These are phyloP conservation scores for Penicillium decumbens DNA, from an alignment of 2,329 filamentous ascomycete genomes.

Conservation along the genomic window DNA sequence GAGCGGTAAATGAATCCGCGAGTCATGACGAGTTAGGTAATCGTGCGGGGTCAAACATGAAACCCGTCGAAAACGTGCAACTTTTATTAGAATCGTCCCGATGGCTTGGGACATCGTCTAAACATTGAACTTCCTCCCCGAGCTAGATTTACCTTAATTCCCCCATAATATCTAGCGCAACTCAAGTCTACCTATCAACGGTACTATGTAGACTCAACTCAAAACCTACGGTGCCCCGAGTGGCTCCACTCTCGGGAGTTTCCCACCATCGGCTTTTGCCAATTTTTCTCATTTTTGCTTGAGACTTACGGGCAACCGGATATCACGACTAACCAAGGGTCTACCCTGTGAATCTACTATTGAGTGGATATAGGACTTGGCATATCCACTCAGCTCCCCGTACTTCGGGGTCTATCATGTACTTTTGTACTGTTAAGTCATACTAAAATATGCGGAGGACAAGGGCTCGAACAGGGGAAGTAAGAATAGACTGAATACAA, in stretches of 20 bases:
- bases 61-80: too few species aligned
- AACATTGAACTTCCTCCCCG: not conserved
- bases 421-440: not conserved
- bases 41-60: not conserved
- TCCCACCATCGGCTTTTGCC: constrained; percentile 3
- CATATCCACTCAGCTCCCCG: not conserved
- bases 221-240: constrained; percentile 1
- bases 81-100: too few species aligned
- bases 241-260: constrained; percentile 14
- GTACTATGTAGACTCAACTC: not conserved
- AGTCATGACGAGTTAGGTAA: not conserved
- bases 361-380: not conserved
- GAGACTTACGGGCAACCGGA: constrained; percentile 7
- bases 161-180: not conserved
- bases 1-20: not conserved
- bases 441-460: not conserved
- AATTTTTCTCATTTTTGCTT: not conserved
- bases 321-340: not conserved
- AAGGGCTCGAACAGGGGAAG: not conserved
- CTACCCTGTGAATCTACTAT: not conserved
- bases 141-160: not conserved
- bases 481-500: constrained; percentile 10
- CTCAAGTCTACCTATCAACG: not conserved
- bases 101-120: not conserved
- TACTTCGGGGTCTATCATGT: constrained; percentile 1